Conservation (phyloP, 129 eudicot genomes). For the Centella asiatica region DNA sequence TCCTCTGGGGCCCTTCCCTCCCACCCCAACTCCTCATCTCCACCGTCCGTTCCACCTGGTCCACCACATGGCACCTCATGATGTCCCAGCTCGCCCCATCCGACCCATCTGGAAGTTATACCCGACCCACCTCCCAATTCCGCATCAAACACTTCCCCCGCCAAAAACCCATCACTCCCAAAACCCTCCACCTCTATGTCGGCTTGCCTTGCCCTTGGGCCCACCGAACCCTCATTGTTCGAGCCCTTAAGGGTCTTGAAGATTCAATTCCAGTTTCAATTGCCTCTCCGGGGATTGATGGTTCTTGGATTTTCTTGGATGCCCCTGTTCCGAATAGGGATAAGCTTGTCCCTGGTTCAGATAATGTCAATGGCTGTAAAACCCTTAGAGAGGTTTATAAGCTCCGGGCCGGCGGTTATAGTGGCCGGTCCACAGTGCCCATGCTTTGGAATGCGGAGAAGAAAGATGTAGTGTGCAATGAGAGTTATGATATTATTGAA, state of each 20-base stretch:
- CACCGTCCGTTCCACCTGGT: constrained; percentile 94
- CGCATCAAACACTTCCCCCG: constrained; percentile 31
- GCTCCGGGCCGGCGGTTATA: constrained; percentile 52
- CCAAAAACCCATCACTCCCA: constrained; percentile 2
- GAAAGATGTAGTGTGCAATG: constrained; percentile 80
- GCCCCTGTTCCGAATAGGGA: constrained; percentile 8
- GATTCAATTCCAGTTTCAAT: constrained; percentile 56
- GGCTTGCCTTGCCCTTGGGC: constrained; percentile 99
- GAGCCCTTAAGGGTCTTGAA: constrained; percentile 72
- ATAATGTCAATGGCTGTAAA: constrained; percentile 44
- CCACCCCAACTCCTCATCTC: constrained; percentile 95
- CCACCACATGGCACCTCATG: constrained; percentile 86
- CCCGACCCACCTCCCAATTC: constrained; percentile 82
- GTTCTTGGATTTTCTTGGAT: constrained; percentile 63
- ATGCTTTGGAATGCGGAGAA: constrained; percentile 70
- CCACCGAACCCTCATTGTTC: constrained; percentile 83
- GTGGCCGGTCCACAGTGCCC: constrained; percentile 83
- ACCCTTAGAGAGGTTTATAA: constrained; percentile 63
- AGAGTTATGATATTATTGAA: constrained; percentile 77
- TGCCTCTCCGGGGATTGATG: constrained; percentile 68
- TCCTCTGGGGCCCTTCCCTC: constrained; percentile 81
- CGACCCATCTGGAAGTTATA: constrained; percentile 81
- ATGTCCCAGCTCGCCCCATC: constrained; percentile 99
- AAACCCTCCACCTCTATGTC: constrained; percentile 78
- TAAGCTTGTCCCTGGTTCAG: constrained; percentile 34